phyloP scores from a whole-genome alignment of 1,284 basidiomycete genomes.

The Apiotrichum gamsii region DNA sequence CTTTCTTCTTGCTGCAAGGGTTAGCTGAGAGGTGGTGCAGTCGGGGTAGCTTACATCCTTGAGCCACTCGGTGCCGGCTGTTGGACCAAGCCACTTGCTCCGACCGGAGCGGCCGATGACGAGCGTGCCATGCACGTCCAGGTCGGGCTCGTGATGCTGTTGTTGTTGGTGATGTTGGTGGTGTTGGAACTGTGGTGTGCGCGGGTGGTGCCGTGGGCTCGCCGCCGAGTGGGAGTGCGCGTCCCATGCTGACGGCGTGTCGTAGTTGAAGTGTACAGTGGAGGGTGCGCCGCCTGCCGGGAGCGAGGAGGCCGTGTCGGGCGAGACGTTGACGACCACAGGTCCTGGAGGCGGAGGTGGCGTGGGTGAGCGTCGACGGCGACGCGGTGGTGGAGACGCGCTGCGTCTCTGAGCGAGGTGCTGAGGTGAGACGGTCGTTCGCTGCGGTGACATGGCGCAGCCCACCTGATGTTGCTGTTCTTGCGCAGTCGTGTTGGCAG shows the following conservation, averaged over 20 bases:
- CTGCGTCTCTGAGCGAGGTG: not conserved
- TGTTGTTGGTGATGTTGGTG: too few relatives aligned
- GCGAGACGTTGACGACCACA: too few relatives aligned
- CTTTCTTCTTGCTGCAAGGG: constrained; percentile 18
- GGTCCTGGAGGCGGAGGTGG: too few relatives aligned
- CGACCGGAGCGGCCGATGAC: constrained; percentile 23
- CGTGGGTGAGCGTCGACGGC: too few relatives aligned
- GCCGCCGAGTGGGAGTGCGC: too few relatives aligned
- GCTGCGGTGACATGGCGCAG: not conserved
- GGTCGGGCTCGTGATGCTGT: constrained; percentile 6
- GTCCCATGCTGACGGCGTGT: too few relatives aligned
- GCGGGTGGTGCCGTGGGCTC: not conserved
- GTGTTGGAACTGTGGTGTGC: too few relatives aligned
- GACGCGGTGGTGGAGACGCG: too few relatives aligned
- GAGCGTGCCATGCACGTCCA: constrained; percentile 26
- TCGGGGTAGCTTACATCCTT: constrained; percentile 12
- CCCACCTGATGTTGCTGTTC: not conserved
- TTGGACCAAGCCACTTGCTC: constrained; percentile 29
- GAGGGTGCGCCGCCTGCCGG: too few relatives aligned
- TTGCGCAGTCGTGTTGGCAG: not conserved
- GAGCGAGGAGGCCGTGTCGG: too few relatives aligned
- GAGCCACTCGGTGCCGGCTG: constrained; percentile 32
- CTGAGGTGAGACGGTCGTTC: too few relatives aligned
- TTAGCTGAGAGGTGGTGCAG: not conserved
- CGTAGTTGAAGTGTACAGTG: too few relatives aligned